phyloP scores from a whole-genome alignment of 2,329 filamentous ascomycete genomes.

The Blastomyces percursus region DNA sequence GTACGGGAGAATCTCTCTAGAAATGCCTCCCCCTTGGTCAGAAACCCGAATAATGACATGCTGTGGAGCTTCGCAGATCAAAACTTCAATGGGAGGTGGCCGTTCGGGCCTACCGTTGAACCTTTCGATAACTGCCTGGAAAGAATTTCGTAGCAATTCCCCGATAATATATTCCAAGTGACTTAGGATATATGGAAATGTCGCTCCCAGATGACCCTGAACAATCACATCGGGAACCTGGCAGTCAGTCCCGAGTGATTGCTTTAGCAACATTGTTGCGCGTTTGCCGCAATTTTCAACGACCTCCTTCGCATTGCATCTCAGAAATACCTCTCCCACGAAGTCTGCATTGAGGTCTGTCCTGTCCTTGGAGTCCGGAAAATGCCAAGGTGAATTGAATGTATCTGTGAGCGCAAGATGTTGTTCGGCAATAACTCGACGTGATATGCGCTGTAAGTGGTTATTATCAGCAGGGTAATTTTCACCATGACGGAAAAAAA shows the following conservation, averaged over 20 bases:
- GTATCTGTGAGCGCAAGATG: slow-evolving; percentile 92
- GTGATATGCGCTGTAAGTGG: slow-evolving; percentile 63
- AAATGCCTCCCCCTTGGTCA: slow-evolving; percentile 87
- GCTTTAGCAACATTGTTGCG: slow-evolving; percentile 60
- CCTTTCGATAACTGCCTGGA: slow-evolving; percentile 80
- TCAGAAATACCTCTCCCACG: slow-evolving; percentile 89
- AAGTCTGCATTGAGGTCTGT: slow-evolving; percentile 61
- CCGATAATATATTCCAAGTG: slow-evolving; percentile 97
- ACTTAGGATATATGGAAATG: slow-evolving; percentile 90
- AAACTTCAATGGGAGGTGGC: slow-evolving; percentile 80
- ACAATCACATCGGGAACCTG: slow-evolving; percentile 71
- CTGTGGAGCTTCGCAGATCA: slow-evolving; percentile 86
- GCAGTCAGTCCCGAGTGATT: slow-evolving; percentile 60
- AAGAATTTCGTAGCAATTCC: slow-evolving; percentile 86
- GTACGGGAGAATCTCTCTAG: slow-evolving; percentile 71
- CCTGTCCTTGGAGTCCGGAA: slow-evolving; percentile 61
- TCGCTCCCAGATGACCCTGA: slow-evolving; percentile 75
- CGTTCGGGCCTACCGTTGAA: slow-evolving; percentile 39
- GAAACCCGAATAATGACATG: slow-evolving; percentile 95
- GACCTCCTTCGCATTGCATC: slow-evolving; percentile 82
- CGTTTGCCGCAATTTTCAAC: slow-evolving; percentile 71
- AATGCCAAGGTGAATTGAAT: slow-evolving; percentile 83
- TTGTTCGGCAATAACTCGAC: slow-evolving; percentile 93
- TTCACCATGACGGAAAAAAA: not conserved
- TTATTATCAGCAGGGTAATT: not conserved